phyloP scores from a whole-genome alignment of 1,284 basidiomycete genomes.

The Macrocystidia cucumis region DNA sequence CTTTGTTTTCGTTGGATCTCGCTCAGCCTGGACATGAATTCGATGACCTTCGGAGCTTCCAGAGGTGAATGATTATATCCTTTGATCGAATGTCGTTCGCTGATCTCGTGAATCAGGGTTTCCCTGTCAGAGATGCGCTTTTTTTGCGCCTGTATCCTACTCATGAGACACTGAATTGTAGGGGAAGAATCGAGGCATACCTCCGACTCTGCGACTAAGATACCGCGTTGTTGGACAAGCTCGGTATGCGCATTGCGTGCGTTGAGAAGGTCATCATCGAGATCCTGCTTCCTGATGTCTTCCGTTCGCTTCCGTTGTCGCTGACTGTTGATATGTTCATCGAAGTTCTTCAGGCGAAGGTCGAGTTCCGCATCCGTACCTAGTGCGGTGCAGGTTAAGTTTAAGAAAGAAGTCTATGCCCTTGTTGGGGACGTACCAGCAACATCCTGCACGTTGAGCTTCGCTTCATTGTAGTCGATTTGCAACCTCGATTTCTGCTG shows the following conservation, averaged over 20 bases:
- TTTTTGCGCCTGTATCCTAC: constrained; percentile 58
- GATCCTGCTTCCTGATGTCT: constrained; percentile 45
- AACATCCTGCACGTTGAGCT: constrained; percentile 65
- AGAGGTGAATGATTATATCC: constrained; percentile 67
- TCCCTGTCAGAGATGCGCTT: constrained; percentile 72
- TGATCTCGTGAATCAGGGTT: constrained; percentile 63
- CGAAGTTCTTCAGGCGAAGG: constrained; percentile 64
- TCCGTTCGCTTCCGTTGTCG: constrained; percentile 41
- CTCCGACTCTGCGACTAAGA: constrained; percentile 58
- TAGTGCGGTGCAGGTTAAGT: constrained; percentile 20
- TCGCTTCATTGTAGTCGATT: constrained; percentile 55
- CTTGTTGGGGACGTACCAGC: constrained; percentile 40
- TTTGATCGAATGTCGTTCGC: constrained; percentile 61
- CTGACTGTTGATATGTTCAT: constrained; percentile 51
- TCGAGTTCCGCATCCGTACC: constrained; percentile 77
- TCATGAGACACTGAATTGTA: not conserved
- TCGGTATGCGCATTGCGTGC: constrained; percentile 48
- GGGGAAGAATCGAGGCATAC: constrained; percentile 23
- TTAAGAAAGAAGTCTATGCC: not conserved
- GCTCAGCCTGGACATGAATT: constrained; percentile 58
- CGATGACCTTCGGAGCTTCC: constrained; percentile 56
- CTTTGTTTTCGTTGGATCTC: constrained; percentile 53
- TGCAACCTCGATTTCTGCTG: constrained; percentile 51
- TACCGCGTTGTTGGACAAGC: constrained; percentile 52
- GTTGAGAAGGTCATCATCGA: constrained; percentile 54